Conservation (phyloP, 306 rosid species). For the Parietaria judaica region DNA sequence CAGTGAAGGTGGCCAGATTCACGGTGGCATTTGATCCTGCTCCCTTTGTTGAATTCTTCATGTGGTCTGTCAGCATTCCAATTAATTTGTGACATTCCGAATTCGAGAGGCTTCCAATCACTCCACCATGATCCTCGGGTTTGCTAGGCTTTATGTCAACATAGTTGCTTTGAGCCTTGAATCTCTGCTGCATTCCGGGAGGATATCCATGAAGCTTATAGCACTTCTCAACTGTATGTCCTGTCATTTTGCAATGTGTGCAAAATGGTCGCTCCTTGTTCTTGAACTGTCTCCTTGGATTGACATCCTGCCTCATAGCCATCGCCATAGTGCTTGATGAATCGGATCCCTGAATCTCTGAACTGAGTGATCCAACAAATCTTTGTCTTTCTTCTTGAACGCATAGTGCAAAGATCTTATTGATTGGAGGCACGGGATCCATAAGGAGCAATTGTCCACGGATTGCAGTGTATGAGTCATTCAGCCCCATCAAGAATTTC, state of each 20-base stretch:
- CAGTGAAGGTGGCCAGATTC: neutral
- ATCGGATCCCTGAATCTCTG: neutral
- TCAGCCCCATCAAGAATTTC: neutral
- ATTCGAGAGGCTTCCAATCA: neutral
- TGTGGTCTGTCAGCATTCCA: neutral
- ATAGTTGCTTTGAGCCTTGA: no score
- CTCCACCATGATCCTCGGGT: neutral
- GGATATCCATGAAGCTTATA: neutral
- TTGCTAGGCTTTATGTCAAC: no score
- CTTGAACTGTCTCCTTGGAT: neutral
- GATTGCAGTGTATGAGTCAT: neutral
- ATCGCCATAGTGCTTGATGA: neutral
- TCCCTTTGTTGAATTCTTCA: no score
- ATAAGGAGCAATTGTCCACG: neutral
- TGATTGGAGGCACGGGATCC: neutral
- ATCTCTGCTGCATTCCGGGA: no score
- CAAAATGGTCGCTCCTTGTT: neutral
- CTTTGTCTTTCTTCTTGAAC: neutral
- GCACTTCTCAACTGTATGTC: neutral
- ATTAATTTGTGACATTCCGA: neutral
- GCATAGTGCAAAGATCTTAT: neutral
- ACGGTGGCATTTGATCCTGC: neutral
- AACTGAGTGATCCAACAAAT: neutral
- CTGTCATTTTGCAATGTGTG: neutral
- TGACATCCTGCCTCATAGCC: neutral